phyloP scores from a whole-genome alignment of 352 stramenopile species.

The Peronospora belbahrii region DNA sequence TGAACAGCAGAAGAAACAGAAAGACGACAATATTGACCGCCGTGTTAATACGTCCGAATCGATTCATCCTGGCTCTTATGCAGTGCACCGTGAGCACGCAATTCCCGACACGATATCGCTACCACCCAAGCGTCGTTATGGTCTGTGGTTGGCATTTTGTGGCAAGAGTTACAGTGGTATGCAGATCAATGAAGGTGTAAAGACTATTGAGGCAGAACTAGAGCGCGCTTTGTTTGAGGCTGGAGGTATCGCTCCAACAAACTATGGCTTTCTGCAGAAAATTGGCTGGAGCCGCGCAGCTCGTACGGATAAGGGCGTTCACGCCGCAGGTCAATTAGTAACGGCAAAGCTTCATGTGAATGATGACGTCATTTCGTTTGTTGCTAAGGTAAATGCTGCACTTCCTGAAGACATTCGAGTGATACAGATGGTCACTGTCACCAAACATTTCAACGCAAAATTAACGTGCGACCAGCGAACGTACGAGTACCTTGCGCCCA shows the following conservation, averaged over 20 bases:
- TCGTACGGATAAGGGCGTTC: slow-evolving; percentile 88
- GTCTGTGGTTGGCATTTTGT: slow-evolving; percentile 82
- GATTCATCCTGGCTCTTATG: slow-evolving; percentile 75
- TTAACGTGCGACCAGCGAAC: slow-evolving; percentile 82
- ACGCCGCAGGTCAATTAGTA: slow-evolving; percentile 80
- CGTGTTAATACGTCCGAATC: slow-evolving; percentile 48
- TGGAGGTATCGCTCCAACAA: slow-evolving; percentile 78
- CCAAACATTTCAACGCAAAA: slow-evolving; percentile 89
- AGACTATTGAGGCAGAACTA: slow-evolving; percentile 87
- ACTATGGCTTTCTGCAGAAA: slow-evolving; percentile 88
- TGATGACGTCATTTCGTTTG: slow-evolving; percentile 57
- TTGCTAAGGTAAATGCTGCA: slow-evolving; percentile 57
- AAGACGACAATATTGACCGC: slow-evolving; percentile 27
- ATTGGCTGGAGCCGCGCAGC: slow-evolving; percentile 86
- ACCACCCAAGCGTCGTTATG: slow-evolving; percentile 42
- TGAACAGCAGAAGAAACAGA: slow-evolving; percentile 15
- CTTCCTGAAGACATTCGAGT: slow-evolving; percentile 81
- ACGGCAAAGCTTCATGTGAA: slow-evolving; percentile 81
- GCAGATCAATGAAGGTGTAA: slow-evolving; percentile 87
- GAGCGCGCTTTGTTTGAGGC: slow-evolving; percentile 83
- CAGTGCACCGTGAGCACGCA: slow-evolving; percentile 33
- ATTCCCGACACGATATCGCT: neutral
- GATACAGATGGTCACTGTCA: slow-evolving; percentile 76
- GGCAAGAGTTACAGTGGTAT: slow-evolving; percentile 86
- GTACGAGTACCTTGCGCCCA: slow-evolving; percentile 88